These are phyloP conservation scores for Rubia balearica DNA, from an alignment of 305 asterid genomes.

Conservation along the genomic window DNA sequence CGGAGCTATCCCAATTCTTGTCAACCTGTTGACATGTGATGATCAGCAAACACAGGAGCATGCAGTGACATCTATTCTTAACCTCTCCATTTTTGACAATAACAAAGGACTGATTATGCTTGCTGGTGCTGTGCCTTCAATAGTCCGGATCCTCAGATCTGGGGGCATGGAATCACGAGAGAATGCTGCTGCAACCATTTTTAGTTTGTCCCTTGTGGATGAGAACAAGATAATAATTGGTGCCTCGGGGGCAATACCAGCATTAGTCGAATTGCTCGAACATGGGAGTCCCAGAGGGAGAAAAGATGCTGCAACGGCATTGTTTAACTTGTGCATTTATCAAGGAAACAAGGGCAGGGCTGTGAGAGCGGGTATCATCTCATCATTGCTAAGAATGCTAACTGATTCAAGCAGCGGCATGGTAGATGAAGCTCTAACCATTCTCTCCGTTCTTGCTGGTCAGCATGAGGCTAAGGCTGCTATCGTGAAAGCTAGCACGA, in stretches of 20 bases:
- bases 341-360: conserved; percentile 92
- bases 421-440: conserved; percentile 83
- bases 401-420: conserved; percentile 54
- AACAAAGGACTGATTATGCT: conserved; percentile 88
- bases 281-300: conserved; percentile 74
- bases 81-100: conserved; percentile 70
- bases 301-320: conserved; percentile 91
- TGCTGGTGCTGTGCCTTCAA: conserved; percentile 76
- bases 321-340: conserved; percentile 78
- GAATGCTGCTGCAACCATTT: conserved; percentile 88
- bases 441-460: conserved; percentile 73
- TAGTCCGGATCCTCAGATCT: conserved; percentile 77
- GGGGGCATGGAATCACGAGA: conserved; percentile 89
- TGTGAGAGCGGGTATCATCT: conserved; percentile 73
- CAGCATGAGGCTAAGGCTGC: conserved; percentile 68
- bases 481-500: conserved; percentile 55
- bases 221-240: conserved; percentile 81
- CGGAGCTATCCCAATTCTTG: conserved; percentile 77
- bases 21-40: conserved; percentile 55
- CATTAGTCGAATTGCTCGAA: conserved; percentile 66
- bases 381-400: conserved; percentile 59
- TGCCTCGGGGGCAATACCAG: conserved; percentile 87
- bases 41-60: conserved; percentile 67
- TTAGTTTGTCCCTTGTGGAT: conserved; percentile 71
- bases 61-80: conserved; percentile 74